These are phyloP conservation scores for Taiozyma sp. DNA, from an alignment of 1,139 yeast genomes.

Conservation along the genomic window DNA sequence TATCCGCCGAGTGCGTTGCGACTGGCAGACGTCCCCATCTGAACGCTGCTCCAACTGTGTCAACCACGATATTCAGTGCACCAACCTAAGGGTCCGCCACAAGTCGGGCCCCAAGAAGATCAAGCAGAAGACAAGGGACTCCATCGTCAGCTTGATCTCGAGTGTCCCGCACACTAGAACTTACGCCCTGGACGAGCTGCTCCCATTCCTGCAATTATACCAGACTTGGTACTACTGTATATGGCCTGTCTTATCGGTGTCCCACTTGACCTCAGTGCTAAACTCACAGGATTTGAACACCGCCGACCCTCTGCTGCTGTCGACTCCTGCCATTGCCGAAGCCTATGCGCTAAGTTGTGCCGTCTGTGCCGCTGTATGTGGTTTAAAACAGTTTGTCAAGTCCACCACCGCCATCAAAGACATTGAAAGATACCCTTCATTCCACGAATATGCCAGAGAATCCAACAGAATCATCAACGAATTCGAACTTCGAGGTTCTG, in stretches of 20 bases:
- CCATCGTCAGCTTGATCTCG: slow-evolving; percentile 10
- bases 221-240: slow-evolving; percentile 23
- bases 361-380: slow-evolving; percentile 19
- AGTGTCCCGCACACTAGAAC: slow-evolving; percentile 1
- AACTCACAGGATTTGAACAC: slow-evolving; percentile 4
- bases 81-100: slow-evolving; percentile 19
- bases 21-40: slow-evolving; percentile 8
- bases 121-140: slow-evolving; percentile 19
- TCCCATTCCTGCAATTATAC: slow-evolving; percentile 20
- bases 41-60: slow-evolving; percentile 19
- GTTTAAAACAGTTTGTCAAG: slow-evolving; percentile 18
- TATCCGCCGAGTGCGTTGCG: slow-evolving; percentile 22
- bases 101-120: slow-evolving; percentile 23
- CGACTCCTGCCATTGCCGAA: slow-evolving; percentile 10
- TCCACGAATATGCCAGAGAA: slow-evolving; percentile 17
- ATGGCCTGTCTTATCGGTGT: slow-evolving; percentile 21
- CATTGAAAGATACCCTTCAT: slow-evolving; percentile 17
- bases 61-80: slow-evolving; percentile 19
- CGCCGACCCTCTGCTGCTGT: slow-evolving; percentile 1
- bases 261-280: slow-evolving; percentile 11
- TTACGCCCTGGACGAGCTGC: slow-evolving; percentile 15
- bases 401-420: slow-evolving; percentile 13
- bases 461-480: slow-evolving; percentile 17
- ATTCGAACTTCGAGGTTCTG: slow-evolving; percentile 14
- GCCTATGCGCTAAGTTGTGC: slow-evolving; percentile 20